These are phyloP conservation scores for Carallia brachiata DNA, from an alignment of 345 rosid species.

Conservation along the genomic window DNA sequence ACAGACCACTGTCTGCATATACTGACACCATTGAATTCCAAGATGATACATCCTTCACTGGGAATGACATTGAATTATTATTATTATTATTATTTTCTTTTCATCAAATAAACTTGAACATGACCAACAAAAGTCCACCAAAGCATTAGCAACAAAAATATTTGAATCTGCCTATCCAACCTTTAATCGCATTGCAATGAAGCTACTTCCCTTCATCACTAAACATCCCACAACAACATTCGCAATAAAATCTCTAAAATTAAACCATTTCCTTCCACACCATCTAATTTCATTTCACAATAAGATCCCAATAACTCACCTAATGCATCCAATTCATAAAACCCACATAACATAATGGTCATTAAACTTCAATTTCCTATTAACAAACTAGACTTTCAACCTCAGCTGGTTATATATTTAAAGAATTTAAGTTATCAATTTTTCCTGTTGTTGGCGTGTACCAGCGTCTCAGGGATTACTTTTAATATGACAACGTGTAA, in stretches of 20 bases:
- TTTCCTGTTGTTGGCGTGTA: too few species aligned
- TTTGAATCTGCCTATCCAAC: constrained; percentile 47
- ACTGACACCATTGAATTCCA: constrained; percentile 74
- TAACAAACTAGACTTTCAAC: constrained; percentile 46
- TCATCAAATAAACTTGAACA: constrained; percentile 47
- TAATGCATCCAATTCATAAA: constrained; percentile 39
- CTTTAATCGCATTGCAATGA: constrained; percentile 52
- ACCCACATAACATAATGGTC: constrained; percentile 30
- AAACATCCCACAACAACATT: constrained; percentile 47
- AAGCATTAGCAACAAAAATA: constrained; percentile 57
- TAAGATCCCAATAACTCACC: constrained; percentile 41
- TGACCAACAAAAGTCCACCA: constrained; percentile 70
- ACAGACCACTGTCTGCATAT: constrained; percentile 29
- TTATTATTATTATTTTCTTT: neutral
- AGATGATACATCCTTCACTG: constrained; percentile 49
- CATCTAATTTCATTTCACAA: constrained; percentile 43
- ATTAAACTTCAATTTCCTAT: constrained; percentile 5
- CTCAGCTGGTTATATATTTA: constrained; percentile 28
- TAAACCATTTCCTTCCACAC: constrained; percentile 50
- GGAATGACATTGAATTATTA: constrained; percentile 43
- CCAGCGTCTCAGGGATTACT: too few species aligned
- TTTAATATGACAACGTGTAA: too few species aligned
- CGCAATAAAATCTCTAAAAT: constrained; percentile 65
- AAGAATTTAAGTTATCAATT: too few species aligned
- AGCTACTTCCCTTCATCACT: constrained; percentile 60